Percentiles rank a stretch among this genome's conserved stretches.
phyloP scores from a whole-genome alignment of 257 asterid species.

The Solanum raphanifolium region DNA sequence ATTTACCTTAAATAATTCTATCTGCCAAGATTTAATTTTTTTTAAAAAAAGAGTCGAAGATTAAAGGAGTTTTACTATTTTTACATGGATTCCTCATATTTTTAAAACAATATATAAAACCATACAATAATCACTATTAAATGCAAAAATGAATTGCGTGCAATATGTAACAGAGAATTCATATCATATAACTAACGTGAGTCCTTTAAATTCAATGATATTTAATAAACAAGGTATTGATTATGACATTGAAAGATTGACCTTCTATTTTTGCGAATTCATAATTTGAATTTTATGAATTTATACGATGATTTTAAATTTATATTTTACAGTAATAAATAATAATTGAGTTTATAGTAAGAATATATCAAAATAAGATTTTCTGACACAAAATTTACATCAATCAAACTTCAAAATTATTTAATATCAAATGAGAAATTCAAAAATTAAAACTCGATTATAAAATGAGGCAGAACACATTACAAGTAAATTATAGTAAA shows the following conservation, averaged over 20 bases:
- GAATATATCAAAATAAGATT: neutral
- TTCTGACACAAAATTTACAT: neutral
- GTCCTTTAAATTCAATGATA: neutral
- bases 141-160: neutral
- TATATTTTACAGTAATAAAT: neutral
- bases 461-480: neutral
- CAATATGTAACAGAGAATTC: neutral
- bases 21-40: neutral
- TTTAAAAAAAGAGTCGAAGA: neutral
- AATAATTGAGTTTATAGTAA: neutral
- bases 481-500: constrained; percentile 5
- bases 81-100: neutral
- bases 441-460: neutral
- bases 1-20: neutral
- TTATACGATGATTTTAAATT: neutral
- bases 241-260: neutral
- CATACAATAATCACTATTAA: neutral
- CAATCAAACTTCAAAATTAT: neutral
- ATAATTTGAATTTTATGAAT: neutral
- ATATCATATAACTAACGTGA: neutral
- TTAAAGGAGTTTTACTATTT: neutral
- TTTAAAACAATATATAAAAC: neutral
- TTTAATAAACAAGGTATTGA: neutral
- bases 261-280: neutral
- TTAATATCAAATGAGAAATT: neutral